Base-by-base conservation (phyloP, 768 basidiomycete species). In the Trichaptum fuscoviolaceum region DNA sequence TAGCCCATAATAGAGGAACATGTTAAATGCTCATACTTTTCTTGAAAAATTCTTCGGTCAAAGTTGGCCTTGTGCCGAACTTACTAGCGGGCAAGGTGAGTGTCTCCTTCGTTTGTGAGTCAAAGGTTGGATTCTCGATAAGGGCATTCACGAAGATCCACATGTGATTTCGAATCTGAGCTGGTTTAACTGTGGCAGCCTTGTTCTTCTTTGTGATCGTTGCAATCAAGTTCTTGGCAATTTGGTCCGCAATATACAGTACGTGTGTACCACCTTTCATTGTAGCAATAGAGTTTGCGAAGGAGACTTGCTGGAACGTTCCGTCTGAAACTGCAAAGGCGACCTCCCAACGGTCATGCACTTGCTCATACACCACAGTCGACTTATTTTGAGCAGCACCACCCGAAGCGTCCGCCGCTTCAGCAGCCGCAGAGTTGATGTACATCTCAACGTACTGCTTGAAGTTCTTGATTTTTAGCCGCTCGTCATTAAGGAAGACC, bases 91-190 rank as follows among this genome's bases (percentile, higher is more conserved):
- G 88, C 59, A 98, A 79, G 0, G 96, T 99, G 70, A 99, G 79
- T 4, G 89, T 91, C 76, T 99, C 97, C 80, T 99, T 99, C 42
- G 97, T 98, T 77, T 99, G 97, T 83, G 93, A 95, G 83, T 99
- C 96, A 77, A 99, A 99, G 0, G 95, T 93, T 9, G 97, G 96
- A 73, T 99, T 99, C 79, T 96, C 96, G 70, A 99, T 90, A 67
- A 97, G 82, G 17, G 93, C 88, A 72, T 98, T 99, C 73, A 99
- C 89, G 73, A 99, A 99, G 64, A 99, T 84, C 94, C 93, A 96
- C 88, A 99, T 95, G 74, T 99, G 96, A 72, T 91, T 95, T 82
- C 94, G 96, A 79, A 99, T 89, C 78, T 97, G 95, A 64, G 88
- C 85, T 18, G 93, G 84, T 76, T 98, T 99, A 72, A 99, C 91